Base-by-base conservation (phyloP, 306 rosid genomes). In the Vigna reflexopilosa region DNA sequence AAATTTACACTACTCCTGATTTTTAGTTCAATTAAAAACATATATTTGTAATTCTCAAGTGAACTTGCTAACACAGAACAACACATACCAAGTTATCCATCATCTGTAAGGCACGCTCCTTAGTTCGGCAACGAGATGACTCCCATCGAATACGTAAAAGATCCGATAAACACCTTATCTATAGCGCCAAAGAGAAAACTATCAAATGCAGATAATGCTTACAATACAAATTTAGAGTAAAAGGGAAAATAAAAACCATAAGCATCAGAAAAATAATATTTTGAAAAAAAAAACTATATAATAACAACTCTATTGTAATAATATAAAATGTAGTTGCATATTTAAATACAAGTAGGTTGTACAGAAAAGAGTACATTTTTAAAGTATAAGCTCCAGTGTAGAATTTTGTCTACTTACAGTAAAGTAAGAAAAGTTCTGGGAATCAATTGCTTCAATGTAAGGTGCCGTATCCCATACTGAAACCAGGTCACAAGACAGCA, bases 401-500 rank as follows among this genome's bases (percentile, higher is more conserved):
- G 32, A 32, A 5, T 36, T 36, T 36, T 70, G 34, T 42, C 45
- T 17, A 83, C 97, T 84, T 80, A 94, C 98, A 79, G 80, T 81
- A 82, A 90, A 92, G 75, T 82, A 79, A 72, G 86, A 85, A 36
- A 81, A 82, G 32, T 75, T 82, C 89, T 92, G 98, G 77, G 92
- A 85, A 83, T 94, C 95, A 48, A 92, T 88, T 70, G 98, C 97
- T 83, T 92, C 97, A 16, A 94, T 92, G 75, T 90, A 94, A 64
- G 98, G 98, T 80, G 98, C 98, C 97, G 91, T 94, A 77, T 94
- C 97, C 98, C 98, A 94, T 82, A 92, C 98, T 94, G 91, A 83
- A 90, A 81, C 54, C 74, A 67, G 36, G 47, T 72, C 62, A 86
- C 70, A 63, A 45, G 22, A 55, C 32, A 15, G 63, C 32, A 66